Base-by-base conservation (phyloP, 2,329 filamentous ascomycete genomes). In the Paramyrothecium sp. region DNA sequence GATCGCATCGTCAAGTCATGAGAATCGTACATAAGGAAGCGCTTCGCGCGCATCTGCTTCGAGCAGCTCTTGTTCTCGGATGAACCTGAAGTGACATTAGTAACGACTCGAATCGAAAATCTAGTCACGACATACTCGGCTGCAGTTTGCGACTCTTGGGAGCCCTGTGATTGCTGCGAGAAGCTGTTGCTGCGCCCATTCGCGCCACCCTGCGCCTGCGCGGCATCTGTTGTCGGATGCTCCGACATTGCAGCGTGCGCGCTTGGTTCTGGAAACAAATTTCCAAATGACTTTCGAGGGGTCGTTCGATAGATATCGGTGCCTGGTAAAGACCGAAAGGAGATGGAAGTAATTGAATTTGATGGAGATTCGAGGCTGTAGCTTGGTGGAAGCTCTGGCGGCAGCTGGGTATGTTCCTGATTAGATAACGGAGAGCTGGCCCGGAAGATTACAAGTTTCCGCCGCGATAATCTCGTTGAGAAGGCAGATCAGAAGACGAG, bases 21-120 rank as follows among this genome's bases (percentile, higher is more conserved):
- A 26, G 33, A 34, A n/a, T 67, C 86, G 67, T 78, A 96, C 92
- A 71, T 97, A 99, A 63, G 95, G 95, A 7, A 99, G 83, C 60
- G 91, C 91, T 80, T 99, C 94, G 65, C 93, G 92, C 51, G 95
- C 95, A 76, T 99, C 95, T 20, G 91, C 91, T 76, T 99, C 95
- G 54, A 99, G 88, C 64, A 89, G 87, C 69, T 97, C 88, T 71
- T 99, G 95, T 56, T 87, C 88, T 66, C 91, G 87, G 64, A 99
- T 92, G 71, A 96, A 98, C 26, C 90, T 94, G 56, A 5, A 11
- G 7, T 54, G 48, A n/a, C 10, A 30, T 61, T 19, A 63, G 51
- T 7, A 34, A 1, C n/a, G 23, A 50, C 16, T 49, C 21, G 46
- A 3, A 26, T 51, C 20, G 8, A 19, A 23, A 44, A 38, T 38